phyloP scores from a whole-genome alignment of 2,329 filamentous ascomycete species.

The Fusarium duplospermum region DNA sequence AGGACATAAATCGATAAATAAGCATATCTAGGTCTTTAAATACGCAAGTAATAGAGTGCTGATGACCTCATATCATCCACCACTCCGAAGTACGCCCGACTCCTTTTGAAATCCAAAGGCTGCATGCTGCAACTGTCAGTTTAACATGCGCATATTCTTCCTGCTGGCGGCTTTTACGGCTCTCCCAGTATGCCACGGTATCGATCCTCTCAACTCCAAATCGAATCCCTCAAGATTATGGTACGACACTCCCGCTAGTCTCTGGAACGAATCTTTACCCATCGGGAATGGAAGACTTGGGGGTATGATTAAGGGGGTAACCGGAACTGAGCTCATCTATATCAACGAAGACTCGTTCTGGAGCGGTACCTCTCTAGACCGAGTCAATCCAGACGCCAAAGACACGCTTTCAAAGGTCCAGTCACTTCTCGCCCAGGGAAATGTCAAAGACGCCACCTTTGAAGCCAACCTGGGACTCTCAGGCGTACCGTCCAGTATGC shows the following conservation, averaged over 20 bases:
- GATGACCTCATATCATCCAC: too few relatives aligned
- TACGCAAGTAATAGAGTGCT: too few relatives aligned
- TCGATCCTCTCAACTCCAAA: background rate
- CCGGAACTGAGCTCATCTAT: background rate
- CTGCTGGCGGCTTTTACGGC: background rate
- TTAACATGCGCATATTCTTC: background rate
- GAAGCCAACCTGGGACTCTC: slow-evolving; percentile 2
- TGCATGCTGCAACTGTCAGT: background rate
- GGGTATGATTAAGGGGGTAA: background rate
- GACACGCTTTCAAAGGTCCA: background rate
- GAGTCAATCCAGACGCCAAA: background rate
- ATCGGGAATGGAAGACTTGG: slow-evolving; percentile 1
- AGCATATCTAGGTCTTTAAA: too few relatives aligned
- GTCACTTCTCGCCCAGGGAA: background rate
- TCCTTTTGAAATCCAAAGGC: background rate
- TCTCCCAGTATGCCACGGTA: background rate
- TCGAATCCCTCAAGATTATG: background rate
- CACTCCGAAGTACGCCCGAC: too few relatives aligned
- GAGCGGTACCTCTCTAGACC: background rate
- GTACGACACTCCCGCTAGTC: background rate
- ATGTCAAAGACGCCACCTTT: background rate
- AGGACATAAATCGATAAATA: background rate
- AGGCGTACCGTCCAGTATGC: background rate
- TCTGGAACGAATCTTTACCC: slow-evolving; percentile 3
- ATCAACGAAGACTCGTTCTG: slow-evolving; percentile 7